A percentile compares a stretch with the other conserved stretches of the same genome.
phyloP scores from a whole-genome alignment of 2,329 filamentous ascomycete species.

The Fusarium hostae region DNA sequence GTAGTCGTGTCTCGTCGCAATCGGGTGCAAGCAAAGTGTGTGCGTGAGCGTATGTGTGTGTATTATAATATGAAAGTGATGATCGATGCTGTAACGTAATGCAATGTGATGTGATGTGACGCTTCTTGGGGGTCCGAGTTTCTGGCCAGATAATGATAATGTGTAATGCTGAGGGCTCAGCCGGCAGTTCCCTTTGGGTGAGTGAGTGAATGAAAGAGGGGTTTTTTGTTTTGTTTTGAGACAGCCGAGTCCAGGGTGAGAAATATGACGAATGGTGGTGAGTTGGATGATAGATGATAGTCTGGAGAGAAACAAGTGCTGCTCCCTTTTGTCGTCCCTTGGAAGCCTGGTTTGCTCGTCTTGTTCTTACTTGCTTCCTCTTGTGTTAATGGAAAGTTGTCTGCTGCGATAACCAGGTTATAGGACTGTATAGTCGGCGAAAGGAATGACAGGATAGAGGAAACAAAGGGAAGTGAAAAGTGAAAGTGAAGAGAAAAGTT shows the following conservation, averaged over 20 bases:
- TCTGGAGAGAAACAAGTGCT: slow-evolving; percentile 34
- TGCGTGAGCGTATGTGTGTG: neutral
- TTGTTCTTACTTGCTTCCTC: neutral
- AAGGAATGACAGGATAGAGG: slow-evolving; percentile 14
- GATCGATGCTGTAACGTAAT: slow-evolving; percentile 11
- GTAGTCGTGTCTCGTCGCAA: slow-evolving; percentile 27
- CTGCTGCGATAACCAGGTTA: neutral
- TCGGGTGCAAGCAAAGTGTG: neutral
- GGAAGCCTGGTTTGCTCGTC: neutral
- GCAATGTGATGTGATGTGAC: slow-evolving; percentile 24
- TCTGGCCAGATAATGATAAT: slow-evolving; percentile 31
- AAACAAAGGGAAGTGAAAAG: slow-evolving; percentile 17
- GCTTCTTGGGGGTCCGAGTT: slow-evolving; percentile 9
- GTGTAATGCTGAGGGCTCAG: slow-evolving; percentile 5
- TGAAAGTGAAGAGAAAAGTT: slow-evolving; percentile 8
- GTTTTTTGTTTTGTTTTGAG: slow-evolving; percentile 21
- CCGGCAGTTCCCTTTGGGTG: slow-evolving; percentile 15
- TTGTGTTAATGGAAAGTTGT: neutral
- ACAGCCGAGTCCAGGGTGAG: slow-evolving; percentile 25
- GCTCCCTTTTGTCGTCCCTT: slow-evolving; percentile 12
- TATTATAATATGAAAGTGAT: slow-evolving; percentile 14
- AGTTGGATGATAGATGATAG: slow-evolving; percentile 9
- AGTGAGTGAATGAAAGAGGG: slow-evolving; percentile 14
- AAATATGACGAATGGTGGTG: slow-evolving; percentile 26
- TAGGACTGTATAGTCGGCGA: neutral